A percentile compares a stretch with the other conserved stretches of the same genome.
Conservation (phyloP, 805 yeast genomes). For the Nakazawaea ishiwadae region DNA sequence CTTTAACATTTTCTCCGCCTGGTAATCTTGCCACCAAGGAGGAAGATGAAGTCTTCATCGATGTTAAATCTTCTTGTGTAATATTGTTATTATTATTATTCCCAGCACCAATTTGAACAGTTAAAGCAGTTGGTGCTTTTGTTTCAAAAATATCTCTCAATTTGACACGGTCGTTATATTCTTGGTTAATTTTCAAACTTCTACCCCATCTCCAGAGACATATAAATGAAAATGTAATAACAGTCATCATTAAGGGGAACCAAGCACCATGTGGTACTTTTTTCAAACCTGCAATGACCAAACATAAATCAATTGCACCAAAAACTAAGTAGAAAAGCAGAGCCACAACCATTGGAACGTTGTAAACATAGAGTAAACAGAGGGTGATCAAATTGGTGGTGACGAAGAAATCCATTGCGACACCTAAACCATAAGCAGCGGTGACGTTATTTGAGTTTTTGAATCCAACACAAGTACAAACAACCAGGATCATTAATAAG, state of each 20-base stretch:
- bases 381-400: slow-evolving; percentile 43
- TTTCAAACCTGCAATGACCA: slow-evolving; percentile 43
- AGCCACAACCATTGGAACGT: slow-evolving; percentile 29
- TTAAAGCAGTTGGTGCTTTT: slow-evolving; percentile 11
- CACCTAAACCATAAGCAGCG: slow-evolving; percentile 59
- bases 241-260: slow-evolving; percentile 49
- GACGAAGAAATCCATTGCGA: slow-evolving; percentile 48
- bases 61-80: not conserved
- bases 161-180: slow-evolving; percentile 28
- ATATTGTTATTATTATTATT: too few relatives aligned
- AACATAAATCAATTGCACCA: slow-evolving; percentile 40
- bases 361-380: slow-evolving; percentile 42
- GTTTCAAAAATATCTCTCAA: slow-evolving; percentile 31
- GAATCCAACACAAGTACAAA: slow-evolving; percentile 48
- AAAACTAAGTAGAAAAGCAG: slow-evolving; percentile 32
- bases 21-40: slow-evolving; percentile 3
- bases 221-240: slow-evolving; percentile 32
- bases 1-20: slow-evolving; percentile 4
- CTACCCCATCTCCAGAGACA: slow-evolving; percentile 46
- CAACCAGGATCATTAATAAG: slow-evolving; percentile 46
- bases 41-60: too few relatives aligned
- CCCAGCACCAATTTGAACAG: slow-evolving; percentile 3
- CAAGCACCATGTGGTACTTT: slow-evolving; percentile 59
- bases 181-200: slow-evolving; percentile 33
- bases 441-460: slow-evolving; percentile 44